phyloP scores from a whole-genome alignment of 768 basidiomycete species.

The Pulveroboletus sp. region DNA sequence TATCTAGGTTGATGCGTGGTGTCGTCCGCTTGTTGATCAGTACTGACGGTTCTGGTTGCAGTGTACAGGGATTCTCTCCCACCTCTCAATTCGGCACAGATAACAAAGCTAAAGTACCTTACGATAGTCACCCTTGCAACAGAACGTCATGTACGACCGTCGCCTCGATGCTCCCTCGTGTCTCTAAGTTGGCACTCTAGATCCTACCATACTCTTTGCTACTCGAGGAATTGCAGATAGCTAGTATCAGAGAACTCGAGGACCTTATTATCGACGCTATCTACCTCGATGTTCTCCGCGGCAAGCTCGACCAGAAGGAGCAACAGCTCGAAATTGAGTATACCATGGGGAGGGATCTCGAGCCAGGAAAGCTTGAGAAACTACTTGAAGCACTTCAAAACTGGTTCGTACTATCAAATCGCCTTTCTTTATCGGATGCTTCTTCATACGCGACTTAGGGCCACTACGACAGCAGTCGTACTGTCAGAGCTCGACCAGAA shows the following conservation, averaged over 20 bases:
- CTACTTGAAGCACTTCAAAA: conserved; percentile 58
- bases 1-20: conserved; percentile 60
- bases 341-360: conserved; percentile 89
- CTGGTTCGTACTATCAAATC: conserved; percentile 45
- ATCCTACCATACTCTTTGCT: conserved; percentile 79
- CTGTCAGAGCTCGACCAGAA: conserved; percentile 69
- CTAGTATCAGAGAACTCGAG: conserved; percentile 83
- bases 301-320: conserved; percentile 90
- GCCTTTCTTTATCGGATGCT: background rate
- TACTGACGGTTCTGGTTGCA: conserved; percentile 27
- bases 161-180: background rate
- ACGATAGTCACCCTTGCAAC: conserved; percentile 83
- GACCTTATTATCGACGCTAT: conserved; percentile 97
- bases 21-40: background rate
- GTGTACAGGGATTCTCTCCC: conserved; percentile 67
- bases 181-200: conserved; percentile 33
- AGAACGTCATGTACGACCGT: conserved; percentile 60
- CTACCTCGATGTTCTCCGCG: conserved; percentile 84
- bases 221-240: conserved; percentile 64
- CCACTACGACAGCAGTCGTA: conserved; percentile 63
- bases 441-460: conserved; percentile 41
- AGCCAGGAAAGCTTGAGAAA: conserved; percentile 59
- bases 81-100: conserved; percentile 64
- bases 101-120: conserved; percentile 87
- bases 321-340: conserved; percentile 89